Conservation (phyloP, 2,329 filamentous ascomycete genomes). For the Graphilbum fragrans region DNA sequence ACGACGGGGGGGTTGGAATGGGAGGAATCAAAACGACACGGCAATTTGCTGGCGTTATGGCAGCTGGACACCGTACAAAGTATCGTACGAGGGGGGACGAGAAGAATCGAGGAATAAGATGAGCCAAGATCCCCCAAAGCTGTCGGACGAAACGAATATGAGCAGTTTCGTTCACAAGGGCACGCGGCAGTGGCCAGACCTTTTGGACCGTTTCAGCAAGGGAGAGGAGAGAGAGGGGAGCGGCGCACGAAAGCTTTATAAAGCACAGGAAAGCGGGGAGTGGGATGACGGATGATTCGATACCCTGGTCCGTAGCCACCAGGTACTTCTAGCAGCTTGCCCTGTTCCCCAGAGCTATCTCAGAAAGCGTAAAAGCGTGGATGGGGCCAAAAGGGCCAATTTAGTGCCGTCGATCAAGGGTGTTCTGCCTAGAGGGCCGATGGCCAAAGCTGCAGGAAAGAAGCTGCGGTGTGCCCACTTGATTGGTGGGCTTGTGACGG, state of each 20-base stretch:
- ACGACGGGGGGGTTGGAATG: background rate
- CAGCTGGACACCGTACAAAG: too few species aligned
- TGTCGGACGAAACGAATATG: background rate
- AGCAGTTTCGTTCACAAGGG: too few species aligned
- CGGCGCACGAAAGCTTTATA: background rate
- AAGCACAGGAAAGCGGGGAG: background rate
- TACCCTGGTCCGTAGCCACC: background rate
- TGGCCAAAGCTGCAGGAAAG: too few species aligned
- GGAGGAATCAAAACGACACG: background rate
- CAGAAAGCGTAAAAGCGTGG: background rate
- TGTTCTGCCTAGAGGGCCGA: too few species aligned
- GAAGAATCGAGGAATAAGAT: too few species aligned
- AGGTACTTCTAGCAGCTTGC: background rate
- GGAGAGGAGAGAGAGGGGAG: background rate
- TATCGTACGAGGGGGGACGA: too few species aligned
- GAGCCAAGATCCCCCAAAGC: background rate
- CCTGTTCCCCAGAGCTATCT: background rate
- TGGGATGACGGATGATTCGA: background rate
- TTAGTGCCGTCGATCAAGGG: constrained; percentile 6
- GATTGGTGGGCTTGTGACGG: too few species aligned
- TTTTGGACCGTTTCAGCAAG: too few species aligned
- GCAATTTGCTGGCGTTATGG: background rate
- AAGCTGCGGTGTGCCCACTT: too few species aligned
- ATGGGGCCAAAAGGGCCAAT: constrained; percentile 3
- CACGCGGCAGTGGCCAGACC: too few species aligned